These are phyloP conservation scores for Colletotrichum horii DNA, from an alignment of 2,329 filamentous ascomycete species.

Conservation along the genomic window DNA sequence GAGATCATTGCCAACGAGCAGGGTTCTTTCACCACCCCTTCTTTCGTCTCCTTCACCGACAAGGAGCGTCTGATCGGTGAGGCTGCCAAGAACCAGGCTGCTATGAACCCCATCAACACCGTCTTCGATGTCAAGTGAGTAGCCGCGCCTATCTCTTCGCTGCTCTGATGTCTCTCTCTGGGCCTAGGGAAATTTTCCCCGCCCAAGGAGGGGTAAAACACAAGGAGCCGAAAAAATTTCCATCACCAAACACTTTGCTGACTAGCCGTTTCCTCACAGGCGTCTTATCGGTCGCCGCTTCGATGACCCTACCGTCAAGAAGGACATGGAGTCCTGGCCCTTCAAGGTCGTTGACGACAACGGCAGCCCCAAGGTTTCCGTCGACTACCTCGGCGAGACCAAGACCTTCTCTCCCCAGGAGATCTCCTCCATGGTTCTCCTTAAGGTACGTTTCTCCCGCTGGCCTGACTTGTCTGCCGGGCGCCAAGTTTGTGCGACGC, in stretches of 20 bases:
- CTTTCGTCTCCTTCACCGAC: constrained; percentile 98
- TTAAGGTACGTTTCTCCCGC: constrained; percentile 71
- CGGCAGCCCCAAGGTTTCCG: constrained; percentile 89
- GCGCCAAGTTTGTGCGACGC: background rate
- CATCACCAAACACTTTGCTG: background rate
- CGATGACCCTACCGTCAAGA: constrained; percentile 96
- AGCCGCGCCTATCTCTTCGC: background rate
- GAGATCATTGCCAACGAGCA: constrained; percentile 99
- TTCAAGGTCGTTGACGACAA: constrained; percentile 96
- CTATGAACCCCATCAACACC: constrained; percentile 98
- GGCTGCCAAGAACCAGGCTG: constrained; percentile 99
- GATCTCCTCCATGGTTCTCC: constrained; percentile 98
- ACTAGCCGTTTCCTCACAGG: constrained; percentile 53
- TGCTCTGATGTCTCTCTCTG: background rate
- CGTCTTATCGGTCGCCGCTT: constrained; percentile 96
- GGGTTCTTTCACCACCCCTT: constrained; percentile 98
- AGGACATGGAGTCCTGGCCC: constrained; percentile 98
- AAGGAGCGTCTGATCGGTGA: constrained; percentile 99
- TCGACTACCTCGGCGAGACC: constrained; percentile 92
- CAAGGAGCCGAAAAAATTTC: background rate
- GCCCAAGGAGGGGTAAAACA: constrained; percentile 11
- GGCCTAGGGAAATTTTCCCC: background rate
- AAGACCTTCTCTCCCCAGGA: constrained; percentile 98
- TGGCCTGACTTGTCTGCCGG: background rate
- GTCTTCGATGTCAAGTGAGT: constrained; percentile 98